phyloP scores from a whole-genome alignment of 495 filamentous ascomycete genomes.

The Hypoxylon cercidicola region DNA sequence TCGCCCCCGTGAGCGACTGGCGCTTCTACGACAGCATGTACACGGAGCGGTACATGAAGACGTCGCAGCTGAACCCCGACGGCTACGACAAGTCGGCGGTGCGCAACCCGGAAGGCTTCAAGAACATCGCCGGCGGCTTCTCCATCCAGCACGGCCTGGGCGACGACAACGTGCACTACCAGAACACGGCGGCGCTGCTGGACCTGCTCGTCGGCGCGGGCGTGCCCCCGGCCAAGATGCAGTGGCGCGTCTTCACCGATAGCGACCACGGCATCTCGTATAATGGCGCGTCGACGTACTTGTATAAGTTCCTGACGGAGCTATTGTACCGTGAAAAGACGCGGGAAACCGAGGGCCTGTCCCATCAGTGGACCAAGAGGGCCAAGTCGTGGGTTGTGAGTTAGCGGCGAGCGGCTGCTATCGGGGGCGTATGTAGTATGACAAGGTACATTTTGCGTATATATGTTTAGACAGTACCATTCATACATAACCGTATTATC shows the following conservation, averaged over 20 bases:
- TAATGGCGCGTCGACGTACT: slow-evolving; percentile 53
- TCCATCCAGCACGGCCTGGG: slow-evolving; percentile 66
- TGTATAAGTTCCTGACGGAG: slow-evolving; percentile 64
- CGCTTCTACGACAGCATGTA: slow-evolving; percentile 72
- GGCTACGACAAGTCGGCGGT: slow-evolving; percentile 63
- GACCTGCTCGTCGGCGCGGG: slow-evolving; percentile 61
- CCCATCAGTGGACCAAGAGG: slow-evolving; percentile 58
- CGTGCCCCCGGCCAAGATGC: slow-evolving; percentile 63
- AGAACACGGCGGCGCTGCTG: slow-evolving; percentile 62
- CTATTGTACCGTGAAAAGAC: slow-evolving; percentile 60
- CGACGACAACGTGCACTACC: slow-evolving; percentile 71
- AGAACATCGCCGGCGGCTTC: slow-evolving; percentile 61
- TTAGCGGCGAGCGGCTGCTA: too few species aligned
- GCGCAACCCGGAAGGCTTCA: slow-evolving; percentile 58
- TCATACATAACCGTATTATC: too few species aligned
- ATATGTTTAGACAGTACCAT: not conserved
- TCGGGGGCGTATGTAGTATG: too few species aligned
- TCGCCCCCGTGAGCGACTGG: slow-evolving; percentile 68
- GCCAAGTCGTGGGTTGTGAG: slow-evolving; percentile 12
- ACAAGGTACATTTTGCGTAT: not conserved
- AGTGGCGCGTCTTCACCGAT: slow-evolving; percentile 64
- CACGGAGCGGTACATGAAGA: slow-evolving; percentile 74
- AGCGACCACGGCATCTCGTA: slow-evolving; percentile 63
- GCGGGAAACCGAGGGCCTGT: slow-evolving; percentile 41
- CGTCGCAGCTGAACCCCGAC: slow-evolving; percentile 54